A percentile compares a stretch with the other conserved stretches of the same genome.
Conservation (phyloP, 352 stramenopile species). For the Discostella stelligera region DNA sequence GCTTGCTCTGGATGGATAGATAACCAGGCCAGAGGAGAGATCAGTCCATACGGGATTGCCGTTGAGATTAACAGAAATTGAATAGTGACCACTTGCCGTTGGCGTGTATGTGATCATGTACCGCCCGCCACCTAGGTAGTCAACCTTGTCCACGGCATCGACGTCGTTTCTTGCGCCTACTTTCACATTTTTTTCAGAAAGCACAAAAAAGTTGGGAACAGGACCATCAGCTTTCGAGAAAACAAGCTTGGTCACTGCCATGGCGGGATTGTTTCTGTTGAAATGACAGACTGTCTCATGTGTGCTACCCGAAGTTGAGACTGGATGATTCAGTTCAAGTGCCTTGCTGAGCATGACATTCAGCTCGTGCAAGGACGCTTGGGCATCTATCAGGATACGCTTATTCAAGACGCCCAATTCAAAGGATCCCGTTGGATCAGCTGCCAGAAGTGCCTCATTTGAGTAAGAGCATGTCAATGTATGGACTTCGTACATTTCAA, state of each 20-base stretch:
- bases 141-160: conserved; percentile 79
- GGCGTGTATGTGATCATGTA: conserved; percentile 88
- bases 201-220: conserved; percentile 41
- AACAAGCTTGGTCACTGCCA: conserved; percentile 37
- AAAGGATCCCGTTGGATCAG: conserved; percentile 59
- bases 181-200: conserved; percentile 37
- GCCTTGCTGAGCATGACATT: conserved; percentile 31
- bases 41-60: conserved; percentile 63
- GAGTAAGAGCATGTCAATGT: conserved; percentile 64
- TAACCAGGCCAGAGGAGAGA: conserved; percentile 82
- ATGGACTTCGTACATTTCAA: conserved; percentile 77
- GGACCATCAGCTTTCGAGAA: conserved; percentile 40
- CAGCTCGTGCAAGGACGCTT: conserved; percentile 46
- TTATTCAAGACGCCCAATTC: conserved; percentile 59
- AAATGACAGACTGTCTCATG: conserved; percentile 53
- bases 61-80: conserved; percentile 55
- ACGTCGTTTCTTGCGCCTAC: conserved; percentile 27
- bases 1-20: conserved; percentile 85
- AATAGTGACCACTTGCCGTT: conserved; percentile 76
- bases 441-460: conserved; percentile 19
- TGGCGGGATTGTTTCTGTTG: conserved; percentile 36
- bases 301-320: conserved; percentile 30
- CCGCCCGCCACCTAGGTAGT: conserved; percentile 83
- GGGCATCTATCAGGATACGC: conserved; percentile 48
- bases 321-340: conserved; percentile 30